Evolutionary conservation across 2,329 filamentous ascomycete genomes (phyloP).

Genomic region (Apiospora pterosperma): DNA sequence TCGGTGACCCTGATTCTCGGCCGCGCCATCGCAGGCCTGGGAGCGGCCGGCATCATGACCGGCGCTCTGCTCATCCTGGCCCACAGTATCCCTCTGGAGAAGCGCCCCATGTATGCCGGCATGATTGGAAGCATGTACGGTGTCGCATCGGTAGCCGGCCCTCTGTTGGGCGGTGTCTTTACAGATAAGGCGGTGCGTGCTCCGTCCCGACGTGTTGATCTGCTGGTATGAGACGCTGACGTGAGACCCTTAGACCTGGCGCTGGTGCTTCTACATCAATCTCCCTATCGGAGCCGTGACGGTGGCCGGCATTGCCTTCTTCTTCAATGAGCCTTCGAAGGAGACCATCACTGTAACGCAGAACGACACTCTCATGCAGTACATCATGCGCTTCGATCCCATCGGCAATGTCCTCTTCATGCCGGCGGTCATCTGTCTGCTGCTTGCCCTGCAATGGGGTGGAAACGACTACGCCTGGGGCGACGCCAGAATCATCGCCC

Average conservation of each 20-base stretch:
- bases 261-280: conserved; percentile 18
- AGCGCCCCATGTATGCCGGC: not conserved
- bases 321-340: conserved; percentile 4
- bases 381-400: conserved; percentile 11
- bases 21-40: conserved; percentile 31
- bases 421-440: conserved; percentile 33
- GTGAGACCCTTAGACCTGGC: conserved; percentile 10
- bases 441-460: conserved; percentile 44
- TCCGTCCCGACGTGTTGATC: not conserved
- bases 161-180: not conserved
- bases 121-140: not conserved
- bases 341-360: not conserved
- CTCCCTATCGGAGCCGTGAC: conserved; percentile 16
- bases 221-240: conserved; percentile 12
- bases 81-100: not conserved
- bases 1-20: conserved; percentile 30
- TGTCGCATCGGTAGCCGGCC: not conserved
- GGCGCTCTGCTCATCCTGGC: conserved; percentile 5
- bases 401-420: conserved; percentile 10
- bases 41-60: conserved; percentile 26
- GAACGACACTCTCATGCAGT: not conserved
- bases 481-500: conserved; percentile 30
- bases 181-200: not conserved
- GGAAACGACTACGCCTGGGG: conserved; percentile 34
- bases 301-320: conserved; percentile 10